These are phyloP conservation scores for Rhodotorula sp. DNA, from an alignment of 1,284 basidiomycete genomes.

Conservation along the genomic window DNA sequence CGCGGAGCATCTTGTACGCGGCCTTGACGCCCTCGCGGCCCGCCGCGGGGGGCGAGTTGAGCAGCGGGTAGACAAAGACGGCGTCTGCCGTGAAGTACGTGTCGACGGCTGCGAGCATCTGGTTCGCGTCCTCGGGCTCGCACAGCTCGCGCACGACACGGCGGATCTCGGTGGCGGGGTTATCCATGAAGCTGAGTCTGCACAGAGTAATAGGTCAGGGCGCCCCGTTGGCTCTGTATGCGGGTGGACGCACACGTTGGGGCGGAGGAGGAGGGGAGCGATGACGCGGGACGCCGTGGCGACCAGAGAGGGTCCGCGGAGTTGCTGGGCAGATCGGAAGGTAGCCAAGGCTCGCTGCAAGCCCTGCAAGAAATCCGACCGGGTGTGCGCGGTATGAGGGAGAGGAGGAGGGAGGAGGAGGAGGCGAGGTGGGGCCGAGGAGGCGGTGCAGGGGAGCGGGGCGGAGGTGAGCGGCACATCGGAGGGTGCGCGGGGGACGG, in stretches of 20 bases:
- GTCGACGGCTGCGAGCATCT: conserved; percentile 30
- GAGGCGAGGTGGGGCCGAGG: conserved; percentile 17
- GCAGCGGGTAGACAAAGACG: conserved; percentile 29
- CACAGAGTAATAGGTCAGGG: not conserved
- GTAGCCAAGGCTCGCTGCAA: too few relatives aligned
- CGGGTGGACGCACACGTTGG: not conserved
- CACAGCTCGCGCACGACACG: conserved; percentile 28
- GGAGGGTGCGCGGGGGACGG: not conserved
- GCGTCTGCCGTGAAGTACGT: conserved; percentile 34
- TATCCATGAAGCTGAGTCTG: conserved; percentile 10
- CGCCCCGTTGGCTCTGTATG: too few relatives aligned
- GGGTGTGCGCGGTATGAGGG: too few relatives aligned
- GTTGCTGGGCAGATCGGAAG: not conserved
- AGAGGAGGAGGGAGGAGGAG: not conserved
- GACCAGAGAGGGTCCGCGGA: not conserved
- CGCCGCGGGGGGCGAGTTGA: conserved; percentile 21
- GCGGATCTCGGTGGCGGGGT: conserved; percentile 29
- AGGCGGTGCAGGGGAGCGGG: conserved; percentile 19
- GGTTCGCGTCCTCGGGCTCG: conserved; percentile 2
- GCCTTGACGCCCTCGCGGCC: conserved; percentile 37
- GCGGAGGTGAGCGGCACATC: not conserved
- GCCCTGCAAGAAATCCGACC: too few relatives aligned
- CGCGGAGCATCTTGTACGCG: conserved; percentile 38
- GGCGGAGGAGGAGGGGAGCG: not conserved
- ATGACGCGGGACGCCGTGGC: not conserved